Conservation (phyloP, 2,329 filamentous ascomycete genomes). For the Arthroderma sp. region DNA sequence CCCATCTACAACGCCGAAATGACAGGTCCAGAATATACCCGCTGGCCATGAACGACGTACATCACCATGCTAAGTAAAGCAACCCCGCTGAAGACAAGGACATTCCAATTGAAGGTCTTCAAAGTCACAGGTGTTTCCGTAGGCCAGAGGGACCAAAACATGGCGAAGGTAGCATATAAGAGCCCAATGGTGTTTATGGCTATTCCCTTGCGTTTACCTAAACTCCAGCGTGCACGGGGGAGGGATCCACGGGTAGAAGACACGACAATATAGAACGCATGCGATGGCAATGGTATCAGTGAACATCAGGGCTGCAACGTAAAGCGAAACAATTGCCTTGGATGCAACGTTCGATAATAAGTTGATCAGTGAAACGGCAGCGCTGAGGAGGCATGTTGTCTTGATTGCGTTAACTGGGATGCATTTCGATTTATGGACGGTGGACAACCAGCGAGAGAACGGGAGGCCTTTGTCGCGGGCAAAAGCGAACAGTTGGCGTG, state of each 20-base stretch:
- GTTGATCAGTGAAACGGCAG: slow-evolving; percentile 37
- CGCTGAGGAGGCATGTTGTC: slow-evolving; percentile 16
- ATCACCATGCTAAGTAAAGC: slow-evolving; percentile 27
- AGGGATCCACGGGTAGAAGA: slow-evolving; percentile 28
- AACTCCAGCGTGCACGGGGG: slow-evolving; percentile 31
- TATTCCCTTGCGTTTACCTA: slow-evolving; percentile 26
- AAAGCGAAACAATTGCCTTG: slow-evolving; percentile 29
- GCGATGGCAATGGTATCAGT: slow-evolving; percentile 34
- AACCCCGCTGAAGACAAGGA: slow-evolving; percentile 28
- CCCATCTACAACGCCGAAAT: neutral
- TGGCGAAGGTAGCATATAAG: slow-evolving; percentile 7
- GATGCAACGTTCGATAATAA: slow-evolving; percentile 27
- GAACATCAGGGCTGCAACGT: slow-evolving; percentile 25
- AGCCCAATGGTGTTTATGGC: slow-evolving; percentile 7
- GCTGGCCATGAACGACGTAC: slow-evolving; percentile 22
- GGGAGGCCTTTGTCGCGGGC: slow-evolving; percentile 25
- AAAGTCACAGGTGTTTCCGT: slow-evolving; percentile 2
- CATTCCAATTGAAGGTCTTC: slow-evolving; percentile 17
- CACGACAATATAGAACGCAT: slow-evolving; percentile 33
- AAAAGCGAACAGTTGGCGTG: slow-evolving; percentile 11
- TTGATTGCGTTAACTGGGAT: slow-evolving; percentile 18
- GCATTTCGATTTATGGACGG: slow-evolving; percentile 11
- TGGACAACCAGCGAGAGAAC: slow-evolving; percentile 20
- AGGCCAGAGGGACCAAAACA: slow-evolving; percentile 12
- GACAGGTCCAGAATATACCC: slow-evolving; percentile 19